Base-by-base conservation (phyloP, 106 monocot species). In the Gastrodia elata region DNA sequence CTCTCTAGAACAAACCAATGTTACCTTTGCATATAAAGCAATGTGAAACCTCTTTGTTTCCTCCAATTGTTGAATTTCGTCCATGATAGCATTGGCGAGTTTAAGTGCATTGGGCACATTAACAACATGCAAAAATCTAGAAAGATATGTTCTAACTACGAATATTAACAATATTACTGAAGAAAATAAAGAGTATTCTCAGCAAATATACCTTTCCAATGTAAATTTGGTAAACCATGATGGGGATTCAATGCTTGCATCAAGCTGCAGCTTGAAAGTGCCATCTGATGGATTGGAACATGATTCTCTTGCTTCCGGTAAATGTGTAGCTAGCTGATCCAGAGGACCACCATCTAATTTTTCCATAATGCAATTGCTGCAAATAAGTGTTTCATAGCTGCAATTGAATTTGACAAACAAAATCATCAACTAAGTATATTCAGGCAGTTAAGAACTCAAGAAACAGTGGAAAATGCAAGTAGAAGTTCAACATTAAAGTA, bases 151-250 rank as follows among this genome's bases (percentile, higher is more conserved):
- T 73, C 76, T 8, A 64, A 6, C 32, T 2, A 71, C 49, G 64
- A 20, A 32, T 52, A 46, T 18, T 28, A 15, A 18, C 44, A 10
- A 9, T 16, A 14, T 3, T 32, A 15, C 6, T 2, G 14, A 38
- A 36, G 30, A 25, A 40, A 18, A 73, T 7, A 70, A 35, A 64
- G 7, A 61, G 48, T 15, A 4, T 13, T 3, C 68, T 33, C 15
- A 37, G 33, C 24, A 67, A 25, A 73, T 35, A 65, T 77, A 89
- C 97, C 86, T 84, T 41, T 41, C 34, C 35, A 97, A 26, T 65
- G 86, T 97, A 59, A 71, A 78, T 76, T 93, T 97, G 39, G 86
- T 93, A 82, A 97, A 97, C 97, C 97, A 93, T 58, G 84, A 81
- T 72, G 83, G 79, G 13, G 61, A 80, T 30, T 77, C 75, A 30